Evolutionary conservation across 495 filamentous ascomycete species (phyloP).

Genomic region (Neurospora sublineolata): DNA sequence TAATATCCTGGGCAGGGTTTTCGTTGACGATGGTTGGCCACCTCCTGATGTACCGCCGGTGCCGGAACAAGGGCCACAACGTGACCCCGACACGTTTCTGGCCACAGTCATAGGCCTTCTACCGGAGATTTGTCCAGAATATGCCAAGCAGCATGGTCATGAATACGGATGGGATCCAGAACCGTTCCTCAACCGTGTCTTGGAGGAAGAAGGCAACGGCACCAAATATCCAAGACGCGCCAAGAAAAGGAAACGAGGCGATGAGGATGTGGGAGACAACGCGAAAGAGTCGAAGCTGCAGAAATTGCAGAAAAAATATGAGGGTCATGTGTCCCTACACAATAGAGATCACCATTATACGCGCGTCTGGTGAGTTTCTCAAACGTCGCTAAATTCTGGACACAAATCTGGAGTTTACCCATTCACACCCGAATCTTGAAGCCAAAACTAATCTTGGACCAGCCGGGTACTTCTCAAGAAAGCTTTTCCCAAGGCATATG

Average conservation of each 20-base stretch:
- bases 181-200: slow-evolving; percentile 12
- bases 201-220: slow-evolving; percentile 26
- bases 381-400: not conserved
- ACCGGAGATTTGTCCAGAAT: slow-evolving; percentile 28
- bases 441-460: not conserved
- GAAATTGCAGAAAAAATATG: slow-evolving; percentile 2
- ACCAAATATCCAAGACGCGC: slow-evolving; percentile 21
- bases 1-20: not conserved
- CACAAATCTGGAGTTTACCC: not conserved
- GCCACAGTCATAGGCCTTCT: slow-evolving; percentile 10
- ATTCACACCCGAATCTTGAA: not conserved
- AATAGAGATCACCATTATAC: not conserved
- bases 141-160: slow-evolving; percentile 8
- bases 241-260: slow-evolving; percentile 26
- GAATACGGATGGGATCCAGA: slow-evolving; percentile 10
- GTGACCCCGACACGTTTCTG: not conserved
- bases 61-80: not conserved
- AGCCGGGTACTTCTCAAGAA: slow-evolving; percentile 17
- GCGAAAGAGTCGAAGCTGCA: slow-evolving; percentile 1
- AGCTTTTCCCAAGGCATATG: slow-evolving; percentile 14
- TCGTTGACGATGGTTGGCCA: not conserved
- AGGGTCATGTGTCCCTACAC: not conserved
- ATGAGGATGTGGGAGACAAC: slow-evolving; percentile 7
- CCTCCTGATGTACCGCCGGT: not conserved
- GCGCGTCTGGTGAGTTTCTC: not conserved